phyloP scores from a whole-genome alignment of 306 rosid genomes.

The Glycyrrhiza uralensis region DNA sequence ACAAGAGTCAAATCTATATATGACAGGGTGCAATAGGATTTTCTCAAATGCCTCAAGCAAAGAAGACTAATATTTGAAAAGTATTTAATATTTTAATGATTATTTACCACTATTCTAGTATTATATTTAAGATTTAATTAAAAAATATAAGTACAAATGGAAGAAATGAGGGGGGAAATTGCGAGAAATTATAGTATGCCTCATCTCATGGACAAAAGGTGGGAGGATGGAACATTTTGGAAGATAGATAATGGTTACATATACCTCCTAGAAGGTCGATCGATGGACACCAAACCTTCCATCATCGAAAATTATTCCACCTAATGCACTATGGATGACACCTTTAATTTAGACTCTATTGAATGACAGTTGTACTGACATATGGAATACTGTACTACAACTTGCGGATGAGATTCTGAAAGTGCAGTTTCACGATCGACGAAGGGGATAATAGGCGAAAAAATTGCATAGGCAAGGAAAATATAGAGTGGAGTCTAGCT shows the following conservation, averaged over 20 bases:
- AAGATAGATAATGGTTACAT: not conserved
- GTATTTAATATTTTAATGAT: no score
- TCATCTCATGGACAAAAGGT: not conserved
- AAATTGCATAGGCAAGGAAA: not conserved
- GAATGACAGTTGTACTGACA: conserved; percentile 18
- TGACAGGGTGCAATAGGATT: no score
- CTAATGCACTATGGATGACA: conserved; percentile 30
- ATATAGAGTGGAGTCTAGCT: not conserved
- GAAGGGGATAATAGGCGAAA: no score
- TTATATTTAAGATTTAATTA: no score
- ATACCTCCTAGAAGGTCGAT: not conserved
- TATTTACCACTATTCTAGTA: no score
- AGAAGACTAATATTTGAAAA: no score
- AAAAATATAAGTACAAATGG: no score
- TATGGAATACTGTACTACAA: not conserved
- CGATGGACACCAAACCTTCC: conserved; percentile 25
- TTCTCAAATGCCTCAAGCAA: no score
- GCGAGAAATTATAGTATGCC: no score
- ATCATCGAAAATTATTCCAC: conserved; percentile 28
- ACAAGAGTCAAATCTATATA: no score
- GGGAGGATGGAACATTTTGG: not conserved
- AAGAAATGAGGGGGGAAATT: no score
- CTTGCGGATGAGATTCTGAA: conserved; percentile 19
- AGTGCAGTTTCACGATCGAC: conserved; percentile 18
- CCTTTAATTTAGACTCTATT: conserved; percentile 20